Conservation (phyloP, 1,139 yeast species). For the Wickerhamiella infanticola region DNA sequence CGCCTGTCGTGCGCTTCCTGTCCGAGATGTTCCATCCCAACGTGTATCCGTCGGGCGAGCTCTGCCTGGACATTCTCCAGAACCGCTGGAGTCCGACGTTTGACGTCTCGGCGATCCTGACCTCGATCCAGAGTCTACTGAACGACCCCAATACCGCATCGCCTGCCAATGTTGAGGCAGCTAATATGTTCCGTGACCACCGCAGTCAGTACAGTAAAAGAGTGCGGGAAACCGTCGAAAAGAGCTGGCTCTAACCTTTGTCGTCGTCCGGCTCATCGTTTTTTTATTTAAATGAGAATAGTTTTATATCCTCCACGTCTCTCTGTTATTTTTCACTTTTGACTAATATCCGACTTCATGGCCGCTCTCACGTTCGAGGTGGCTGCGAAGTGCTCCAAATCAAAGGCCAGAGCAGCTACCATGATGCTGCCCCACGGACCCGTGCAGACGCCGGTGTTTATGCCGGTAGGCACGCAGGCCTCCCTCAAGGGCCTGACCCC, state of each 20-base stretch:
- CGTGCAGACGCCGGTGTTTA: slow-evolving; percentile 32
- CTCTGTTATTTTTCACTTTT: neutral
- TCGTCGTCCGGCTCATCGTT: no score
- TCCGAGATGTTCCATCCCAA: slow-evolving; percentile 97
- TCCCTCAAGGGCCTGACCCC: slow-evolving; percentile 32
- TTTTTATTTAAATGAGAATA: no score
- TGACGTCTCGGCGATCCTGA: slow-evolving; percentile 91
- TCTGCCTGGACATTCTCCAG: slow-evolving; percentile 88
- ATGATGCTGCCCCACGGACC: slow-evolving; percentile 30
- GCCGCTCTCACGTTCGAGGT: slow-evolving; percentile 27
- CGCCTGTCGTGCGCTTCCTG: slow-evolving; percentile 81
- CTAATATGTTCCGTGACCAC: slow-evolving; percentile 87
- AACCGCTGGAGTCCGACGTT: slow-evolving; percentile 98
- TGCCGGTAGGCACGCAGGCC: slow-evolving; percentile 36
- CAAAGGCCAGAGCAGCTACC: slow-evolving; percentile 31
- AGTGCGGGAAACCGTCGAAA: slow-evolving; percentile 85
- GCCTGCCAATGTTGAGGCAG: slow-evolving; percentile 98
- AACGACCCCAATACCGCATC: slow-evolving; percentile 94
- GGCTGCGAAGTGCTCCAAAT: slow-evolving; percentile 27
- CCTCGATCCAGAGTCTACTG: slow-evolving; percentile 54
- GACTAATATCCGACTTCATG: neutral
- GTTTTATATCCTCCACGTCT: no score
- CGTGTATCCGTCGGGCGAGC: slow-evolving; percentile 88
- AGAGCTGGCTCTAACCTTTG: slow-evolving; percentile 20
- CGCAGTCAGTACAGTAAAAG: slow-evolving; percentile 81